Percentiles rank a stretch among this genome's conserved stretches.
phyloP scores from a whole-genome alignment of 164 flowering plant genomes.

The Aristolochia californica region DNA sequence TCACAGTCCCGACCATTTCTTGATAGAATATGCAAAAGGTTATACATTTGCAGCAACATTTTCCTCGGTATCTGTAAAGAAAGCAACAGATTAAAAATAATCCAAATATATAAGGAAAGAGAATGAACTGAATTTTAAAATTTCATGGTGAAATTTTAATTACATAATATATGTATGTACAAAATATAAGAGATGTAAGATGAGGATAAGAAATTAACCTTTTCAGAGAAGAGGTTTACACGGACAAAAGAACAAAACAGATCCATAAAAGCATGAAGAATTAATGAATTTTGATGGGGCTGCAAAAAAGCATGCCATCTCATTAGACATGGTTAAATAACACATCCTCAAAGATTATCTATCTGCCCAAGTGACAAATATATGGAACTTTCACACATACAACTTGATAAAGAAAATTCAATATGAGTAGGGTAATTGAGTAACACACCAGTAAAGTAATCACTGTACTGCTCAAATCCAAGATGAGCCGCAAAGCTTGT shows the following conservation, averaged over 20 bases:
- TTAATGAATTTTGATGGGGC: conserved; percentile 96
- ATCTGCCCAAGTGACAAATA: background rate
- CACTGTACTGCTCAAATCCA: conserved; percentile 97
- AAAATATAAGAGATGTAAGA: background rate
- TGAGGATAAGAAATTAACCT: conserved; percentile 33
- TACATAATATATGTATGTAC: background rate
- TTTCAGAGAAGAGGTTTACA: conserved; percentile 81
- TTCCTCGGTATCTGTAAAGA: conserved; percentile 80
- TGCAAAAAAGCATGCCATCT: conserved; percentile 37
- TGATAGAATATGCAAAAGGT: conserved; percentile 70
- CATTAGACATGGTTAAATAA: conserved; percentile 13
- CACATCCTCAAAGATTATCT: background rate
- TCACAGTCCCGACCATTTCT: conserved; percentile 88
- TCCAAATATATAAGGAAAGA: background rate
- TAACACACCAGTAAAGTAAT: conserved; percentile 86
- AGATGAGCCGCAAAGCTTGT: conserved; percentile 78
- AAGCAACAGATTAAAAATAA: conserved; percentile 5
- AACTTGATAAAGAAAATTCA: background rate
- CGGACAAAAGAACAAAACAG: conserved; percentile 89
- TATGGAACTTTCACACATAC: too few species aligned
- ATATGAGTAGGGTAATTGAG: background rate
- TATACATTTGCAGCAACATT: conserved; percentile 90
- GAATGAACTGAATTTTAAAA: too few species aligned
- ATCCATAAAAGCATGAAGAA: conserved; percentile 97
- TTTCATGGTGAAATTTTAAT: background rate